Percentiles rank a stretch among this genome's conserved stretches.
These are phyloP conservation scores for Groenewaldozyma auringiensis DNA, from an alignment of 1,139 yeast species.

Conservation along the genomic window DNA sequence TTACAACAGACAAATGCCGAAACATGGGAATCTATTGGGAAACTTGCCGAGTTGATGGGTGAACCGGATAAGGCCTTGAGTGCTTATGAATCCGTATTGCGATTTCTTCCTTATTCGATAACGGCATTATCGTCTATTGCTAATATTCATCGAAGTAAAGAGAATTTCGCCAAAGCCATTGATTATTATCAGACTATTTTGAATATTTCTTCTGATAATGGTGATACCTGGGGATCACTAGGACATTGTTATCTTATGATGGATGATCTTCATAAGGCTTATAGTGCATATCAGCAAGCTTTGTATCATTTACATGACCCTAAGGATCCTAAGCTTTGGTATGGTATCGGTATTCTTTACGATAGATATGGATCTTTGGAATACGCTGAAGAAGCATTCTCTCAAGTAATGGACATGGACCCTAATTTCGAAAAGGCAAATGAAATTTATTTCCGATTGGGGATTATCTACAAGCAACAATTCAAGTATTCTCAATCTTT, in stretches of 20 bases:
- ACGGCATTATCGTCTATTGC: constrained; percentile 82
- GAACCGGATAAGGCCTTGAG: constrained; percentile 84
- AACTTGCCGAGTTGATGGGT: constrained; percentile 82
- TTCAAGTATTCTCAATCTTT: constrained; percentile 78
- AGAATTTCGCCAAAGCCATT: constrained; percentile 87
- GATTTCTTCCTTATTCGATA: constrained; percentile 79
- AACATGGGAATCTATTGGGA: constrained; percentile 85
- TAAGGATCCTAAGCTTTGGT: constrained; percentile 95
- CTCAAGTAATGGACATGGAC: constrained; percentile 88
- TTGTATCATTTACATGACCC: constrained; percentile 85
- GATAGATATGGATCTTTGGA: constrained; percentile 94
- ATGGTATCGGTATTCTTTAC: constrained; percentile 92
- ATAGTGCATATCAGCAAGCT: constrained; percentile 95
- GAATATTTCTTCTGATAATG: constrained; percentile 74
- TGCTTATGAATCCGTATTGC: constrained; percentile 83
- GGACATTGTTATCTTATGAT: constrained; percentile 97
- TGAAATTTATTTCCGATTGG: constrained; percentile 91
- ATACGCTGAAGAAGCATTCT: constrained; percentile 97
- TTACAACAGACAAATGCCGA: constrained; percentile 58
- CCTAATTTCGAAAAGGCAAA: constrained; percentile 94
- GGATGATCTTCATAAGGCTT: constrained; percentile 92
- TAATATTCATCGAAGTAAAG: constrained; percentile 78
- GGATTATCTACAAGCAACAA: constrained; percentile 96
- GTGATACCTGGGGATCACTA: constrained; percentile 94
- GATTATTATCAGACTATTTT: constrained; percentile 86